These are phyloP conservation scores for Ophiostoma piceae DNA, from an alignment of 2,329 filamentous ascomycete genomes.

Conservation along the genomic window DNA sequence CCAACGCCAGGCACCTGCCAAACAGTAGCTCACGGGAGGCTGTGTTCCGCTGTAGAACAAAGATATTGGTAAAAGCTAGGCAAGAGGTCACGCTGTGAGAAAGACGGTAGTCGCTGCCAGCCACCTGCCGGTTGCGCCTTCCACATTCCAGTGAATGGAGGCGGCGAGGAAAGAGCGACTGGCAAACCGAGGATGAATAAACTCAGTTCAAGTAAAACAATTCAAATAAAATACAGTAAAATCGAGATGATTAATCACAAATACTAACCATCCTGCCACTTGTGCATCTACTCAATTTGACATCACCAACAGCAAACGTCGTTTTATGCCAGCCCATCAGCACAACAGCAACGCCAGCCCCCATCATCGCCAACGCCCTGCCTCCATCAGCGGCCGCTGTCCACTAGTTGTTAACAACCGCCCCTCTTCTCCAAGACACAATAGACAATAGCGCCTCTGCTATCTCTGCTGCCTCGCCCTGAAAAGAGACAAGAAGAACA, in stretches of 20 bases:
- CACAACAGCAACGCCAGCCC: neutral
- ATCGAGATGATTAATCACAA: neutral
- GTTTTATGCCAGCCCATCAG: neutral
- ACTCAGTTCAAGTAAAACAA: neutral
- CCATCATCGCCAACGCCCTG: neutral
- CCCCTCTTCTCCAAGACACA: neutral
- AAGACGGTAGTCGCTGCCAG: neutral
- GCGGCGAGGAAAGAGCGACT: conserved; percentile 10
- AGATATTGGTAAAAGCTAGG: neutral
- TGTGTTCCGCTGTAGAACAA: neutral
- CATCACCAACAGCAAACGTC: conserved; percentile 3
- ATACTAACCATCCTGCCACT: neutral
- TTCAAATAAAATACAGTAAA: neutral
- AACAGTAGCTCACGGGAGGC: neutral
- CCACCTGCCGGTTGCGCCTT: conserved; percentile 8
- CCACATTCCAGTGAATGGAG: neutral
- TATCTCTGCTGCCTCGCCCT: neutral
- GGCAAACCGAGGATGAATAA: neutral
- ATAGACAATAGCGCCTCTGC: neutral
- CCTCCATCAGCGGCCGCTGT: neutral
- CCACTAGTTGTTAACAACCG: neutral
- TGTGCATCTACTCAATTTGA: neutral
- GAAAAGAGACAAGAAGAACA: neutral
- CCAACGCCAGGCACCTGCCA: neutral
- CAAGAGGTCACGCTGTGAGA: too few species aligned